Conservation (phyloP, 2,329 filamentous ascomycete genomes). For the Mycogone perniciosa region DNA sequence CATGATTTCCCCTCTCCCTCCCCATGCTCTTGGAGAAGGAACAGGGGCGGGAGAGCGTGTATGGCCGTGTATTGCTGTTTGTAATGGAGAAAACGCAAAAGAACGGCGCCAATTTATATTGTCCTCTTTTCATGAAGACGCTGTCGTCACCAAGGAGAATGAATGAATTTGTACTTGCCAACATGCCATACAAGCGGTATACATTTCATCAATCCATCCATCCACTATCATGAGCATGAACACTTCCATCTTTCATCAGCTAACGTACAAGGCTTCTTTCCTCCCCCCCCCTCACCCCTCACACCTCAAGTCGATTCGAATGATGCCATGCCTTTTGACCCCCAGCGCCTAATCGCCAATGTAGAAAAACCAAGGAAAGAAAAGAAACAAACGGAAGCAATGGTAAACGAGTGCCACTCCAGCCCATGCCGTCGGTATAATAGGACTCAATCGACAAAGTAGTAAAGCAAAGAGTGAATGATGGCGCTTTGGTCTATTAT, state of each 20-base stretch:
- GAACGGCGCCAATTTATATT: constrained; percentile 2
- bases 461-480: background rate
- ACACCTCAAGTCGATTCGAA: constrained; percentile 1
- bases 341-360: constrained; percentile 3
- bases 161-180: too few relatives aligned
- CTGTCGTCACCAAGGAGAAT: background rate
- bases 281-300: background rate
- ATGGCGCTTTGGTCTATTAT: constrained; percentile 29
- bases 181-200: too few relatives aligned
- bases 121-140: background rate
- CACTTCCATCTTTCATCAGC: background rate
- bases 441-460: background rate
- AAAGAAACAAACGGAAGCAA: background rate
- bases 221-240: background rate
- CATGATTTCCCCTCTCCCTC: too few relatives aligned
- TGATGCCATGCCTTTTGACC: constrained; percentile 7
- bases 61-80: constrained; percentile 8
- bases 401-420: background rate
- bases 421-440: background rate
- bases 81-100: constrained; percentile 9
- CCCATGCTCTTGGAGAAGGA: background rate
- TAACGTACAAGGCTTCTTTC: background rate
- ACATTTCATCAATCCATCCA: background rate
- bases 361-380: constrained; percentile 3
- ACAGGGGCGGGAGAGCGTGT: background rate